Evolutionary conservation across 768 basidiomycete species (phyloP).

Genomic region (Boletus sp.): DNA sequence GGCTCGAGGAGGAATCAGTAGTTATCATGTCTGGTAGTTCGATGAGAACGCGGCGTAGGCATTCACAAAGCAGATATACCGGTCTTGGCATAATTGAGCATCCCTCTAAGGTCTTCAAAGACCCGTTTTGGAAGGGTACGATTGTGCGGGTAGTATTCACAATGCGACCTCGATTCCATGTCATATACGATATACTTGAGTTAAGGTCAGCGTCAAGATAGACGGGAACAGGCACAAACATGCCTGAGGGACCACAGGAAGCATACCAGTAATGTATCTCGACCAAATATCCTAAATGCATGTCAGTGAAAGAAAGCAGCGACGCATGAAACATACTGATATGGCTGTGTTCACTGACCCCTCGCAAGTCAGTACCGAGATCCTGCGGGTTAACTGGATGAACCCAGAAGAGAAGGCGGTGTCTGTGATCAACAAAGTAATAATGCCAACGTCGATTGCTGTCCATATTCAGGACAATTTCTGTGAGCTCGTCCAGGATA

Average conservation of each 20-base stretch:
- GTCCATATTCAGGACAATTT: constrained; percentile 11
- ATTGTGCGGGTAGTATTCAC: constrained; percentile 14
- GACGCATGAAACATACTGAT: constrained; percentile 6
- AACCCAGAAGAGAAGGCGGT: constrained; percentile 19
- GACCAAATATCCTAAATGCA: constrained; percentile 4
- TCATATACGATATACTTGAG: not conserved
- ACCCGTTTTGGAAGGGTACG: constrained; percentile 1
- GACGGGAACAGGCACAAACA: not conserved
- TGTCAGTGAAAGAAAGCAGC: not conserved
- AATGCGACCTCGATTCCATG: constrained; percentile 13
- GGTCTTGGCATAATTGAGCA: constrained; percentile 14
- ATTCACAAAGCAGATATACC: not conserved
- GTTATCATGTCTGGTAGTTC: constrained; percentile 10
- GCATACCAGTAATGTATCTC: constrained; percentile 13
- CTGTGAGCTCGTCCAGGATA: constrained; percentile 3
- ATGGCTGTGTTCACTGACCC: constrained; percentile 1
- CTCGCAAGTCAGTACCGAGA: constrained; percentile 5
- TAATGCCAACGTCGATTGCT: constrained; percentile 2
- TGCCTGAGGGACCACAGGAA: not conserved
- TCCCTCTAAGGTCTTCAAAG: constrained; percentile 11
- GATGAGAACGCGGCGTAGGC: not conserved
- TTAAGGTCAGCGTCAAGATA: not conserved
- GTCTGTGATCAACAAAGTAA: constrained; percentile 16
- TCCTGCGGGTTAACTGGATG: not conserved
- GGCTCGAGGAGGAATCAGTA: constrained; percentile 16